These are phyloP conservation scores for Yamadazyma buinensis DNA, from an alignment of 1,139 yeast species.

Conservation along the genomic window DNA sequence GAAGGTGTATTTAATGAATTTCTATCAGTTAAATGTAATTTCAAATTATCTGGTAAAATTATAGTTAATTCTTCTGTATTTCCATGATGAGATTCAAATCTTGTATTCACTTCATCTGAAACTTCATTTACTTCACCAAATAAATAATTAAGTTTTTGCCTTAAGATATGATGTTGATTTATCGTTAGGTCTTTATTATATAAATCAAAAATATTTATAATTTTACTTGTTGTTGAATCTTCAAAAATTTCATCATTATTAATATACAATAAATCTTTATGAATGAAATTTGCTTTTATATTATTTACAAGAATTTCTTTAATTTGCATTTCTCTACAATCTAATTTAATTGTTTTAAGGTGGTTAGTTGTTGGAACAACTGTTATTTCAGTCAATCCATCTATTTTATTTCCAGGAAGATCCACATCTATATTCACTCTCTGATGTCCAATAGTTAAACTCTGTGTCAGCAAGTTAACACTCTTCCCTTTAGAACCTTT, in stretches of 20 bases:
- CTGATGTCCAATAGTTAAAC: conserved; percentile 63
- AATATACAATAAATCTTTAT: conserved; percentile 37
- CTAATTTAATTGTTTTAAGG: conserved; percentile 61
- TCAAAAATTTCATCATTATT: conserved; percentile 30
- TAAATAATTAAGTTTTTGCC: conserved; percentile 59
- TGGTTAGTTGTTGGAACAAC: conserved; percentile 65
- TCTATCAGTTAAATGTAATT: conserved; percentile 56
- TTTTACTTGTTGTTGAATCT: conserved; percentile 10
- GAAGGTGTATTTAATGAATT: conserved; percentile 40
- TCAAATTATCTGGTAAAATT: conserved; percentile 67
- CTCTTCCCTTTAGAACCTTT: conserved; percentile 19
- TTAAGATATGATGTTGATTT: conserved; percentile 61
- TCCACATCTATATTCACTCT: conserved; percentile 66
- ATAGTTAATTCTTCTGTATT: conserved; percentile 72
- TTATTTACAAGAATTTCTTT: conserved; percentile 61
- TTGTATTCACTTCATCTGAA: conserved; percentile 17
- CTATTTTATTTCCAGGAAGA: conserved; percentile 45
- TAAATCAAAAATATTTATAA: conserved; percentile 36
- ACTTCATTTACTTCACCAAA: conserved; percentile 50
- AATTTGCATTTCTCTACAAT: conserved; percentile 75
- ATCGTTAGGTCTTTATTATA: conserved; percentile 43
- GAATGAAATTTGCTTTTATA: conserved; percentile 31
- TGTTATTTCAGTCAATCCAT: conserved; percentile 83
- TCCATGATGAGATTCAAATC: conserved; percentile 21
- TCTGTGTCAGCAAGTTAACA: conserved; percentile 31